phyloP scores from a whole-genome alignment of 805 yeast genomes.

The Isabelozyma heimii region DNA sequence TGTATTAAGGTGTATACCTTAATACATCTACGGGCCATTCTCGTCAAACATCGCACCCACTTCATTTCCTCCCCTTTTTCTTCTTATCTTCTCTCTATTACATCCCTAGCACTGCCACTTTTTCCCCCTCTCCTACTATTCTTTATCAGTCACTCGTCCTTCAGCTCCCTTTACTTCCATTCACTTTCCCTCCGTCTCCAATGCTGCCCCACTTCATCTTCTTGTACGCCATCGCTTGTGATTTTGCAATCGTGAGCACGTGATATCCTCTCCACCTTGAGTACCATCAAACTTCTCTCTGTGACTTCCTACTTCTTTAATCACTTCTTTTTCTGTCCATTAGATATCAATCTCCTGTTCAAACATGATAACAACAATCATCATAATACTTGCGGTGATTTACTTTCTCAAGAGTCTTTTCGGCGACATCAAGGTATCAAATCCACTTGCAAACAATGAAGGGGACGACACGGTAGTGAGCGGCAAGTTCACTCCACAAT shows the following conservation, averaged over 20 bases:
- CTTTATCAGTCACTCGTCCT: no score
- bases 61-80: no score
- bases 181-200: neutral
- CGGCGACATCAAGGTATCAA: conserved; percentile 17
- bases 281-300: no score
- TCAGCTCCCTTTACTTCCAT: neutral
- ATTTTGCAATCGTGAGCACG: neutral
- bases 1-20: no score
- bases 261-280: neutral
- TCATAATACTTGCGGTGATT: conserved; percentile 26
- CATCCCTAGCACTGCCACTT: no score
- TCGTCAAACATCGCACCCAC: no score
- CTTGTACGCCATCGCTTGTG: neutral
- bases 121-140: no score
- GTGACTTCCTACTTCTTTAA: neutral
- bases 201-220: neutral
- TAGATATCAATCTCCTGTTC: neutral
- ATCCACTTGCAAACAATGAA: conserved; percentile 26
- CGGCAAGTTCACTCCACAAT: conserved; percentile 67
- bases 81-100: no score
- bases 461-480: conserved; percentile 32
- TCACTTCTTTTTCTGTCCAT: neutral
- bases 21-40: no score
- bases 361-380: conserved; percentile 24
- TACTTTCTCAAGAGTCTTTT: conserved; percentile 30